Percentiles rank a stretch among this genome's conserved stretches.
These are phyloP conservation scores for Herpetospermum pedunculosum DNA, from an alignment of 306 rosid genomes.

Conservation along the genomic window DNA sequence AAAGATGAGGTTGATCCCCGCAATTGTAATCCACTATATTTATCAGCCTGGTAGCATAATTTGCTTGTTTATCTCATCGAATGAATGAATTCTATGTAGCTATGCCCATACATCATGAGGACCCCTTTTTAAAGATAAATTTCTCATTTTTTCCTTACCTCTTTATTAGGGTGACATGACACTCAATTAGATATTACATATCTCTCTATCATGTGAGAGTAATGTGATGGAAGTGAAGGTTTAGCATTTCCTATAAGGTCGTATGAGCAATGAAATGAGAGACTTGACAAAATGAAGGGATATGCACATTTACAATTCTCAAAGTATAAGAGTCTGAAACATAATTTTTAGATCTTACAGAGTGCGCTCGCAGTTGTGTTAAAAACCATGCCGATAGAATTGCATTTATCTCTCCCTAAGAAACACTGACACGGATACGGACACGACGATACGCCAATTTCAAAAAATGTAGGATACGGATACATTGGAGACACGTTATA, in stretches of 20 bases:
- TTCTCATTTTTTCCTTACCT: not conserved
- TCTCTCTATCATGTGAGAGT: not conserved
- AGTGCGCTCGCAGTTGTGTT: not conserved
- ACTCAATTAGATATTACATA: not conserved
- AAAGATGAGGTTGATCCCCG: too few species aligned
- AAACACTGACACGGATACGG: too few species aligned
- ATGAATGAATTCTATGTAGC: not conserved
- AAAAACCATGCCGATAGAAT: not conserved
- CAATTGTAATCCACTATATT: not conserved
- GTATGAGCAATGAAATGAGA: not conserved
- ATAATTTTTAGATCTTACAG: not conserved
- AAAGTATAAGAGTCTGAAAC: not conserved
- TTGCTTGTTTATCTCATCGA: not conserved
- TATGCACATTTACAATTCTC: slow-evolving; percentile 1
- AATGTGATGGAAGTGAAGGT: not conserved
- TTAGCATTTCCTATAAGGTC: not conserved
- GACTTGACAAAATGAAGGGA: not conserved
- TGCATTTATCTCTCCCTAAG: not conserved
- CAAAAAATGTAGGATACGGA: too few species aligned
- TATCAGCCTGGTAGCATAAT: not conserved
- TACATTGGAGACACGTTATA: too few species aligned
- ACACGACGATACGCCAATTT: too few species aligned
- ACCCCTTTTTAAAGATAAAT: not conserved
- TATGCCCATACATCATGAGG: not conserved
- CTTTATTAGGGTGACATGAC: not conserved